These are phyloP conservation scores for Sistotremastrum suecicum DNA, from an alignment of 768 basidiomycete genomes.

Conservation along the genomic window DNA sequence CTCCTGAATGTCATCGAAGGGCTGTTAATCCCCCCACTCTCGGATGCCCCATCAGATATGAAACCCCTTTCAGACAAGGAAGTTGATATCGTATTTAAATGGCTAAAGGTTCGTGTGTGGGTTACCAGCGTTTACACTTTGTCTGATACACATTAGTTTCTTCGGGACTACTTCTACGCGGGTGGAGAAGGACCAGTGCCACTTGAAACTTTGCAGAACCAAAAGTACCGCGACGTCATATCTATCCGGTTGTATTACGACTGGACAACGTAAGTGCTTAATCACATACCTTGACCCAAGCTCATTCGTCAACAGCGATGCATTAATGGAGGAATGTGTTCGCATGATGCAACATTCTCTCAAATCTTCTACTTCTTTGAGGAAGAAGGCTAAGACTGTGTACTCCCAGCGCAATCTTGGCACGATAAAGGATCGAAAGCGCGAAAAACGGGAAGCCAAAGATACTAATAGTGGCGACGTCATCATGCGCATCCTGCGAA, in stretches of 20 bases:
- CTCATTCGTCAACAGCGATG: slow-evolving; percentile 35
- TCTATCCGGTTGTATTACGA: slow-evolving; percentile 93
- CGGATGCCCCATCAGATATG: slow-evolving; percentile 78
- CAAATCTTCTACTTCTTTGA: slow-evolving; percentile 56
- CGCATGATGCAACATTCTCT: slow-evolving; percentile 87
- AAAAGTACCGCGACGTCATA: slow-evolving; percentile 85
- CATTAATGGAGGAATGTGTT: slow-evolving; percentile 88
- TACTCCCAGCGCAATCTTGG: slow-evolving; percentile 88
- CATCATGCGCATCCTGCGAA: slow-evolving; percentile 87
- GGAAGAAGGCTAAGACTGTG: slow-evolving; percentile 87
- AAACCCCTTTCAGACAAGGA: slow-evolving; percentile 89
- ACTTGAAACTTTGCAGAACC: slow-evolving; percentile 75
- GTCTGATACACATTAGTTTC: slow-evolving; percentile 40
- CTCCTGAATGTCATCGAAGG: slow-evolving; percentile 75
- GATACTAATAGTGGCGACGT: slow-evolving; percentile 69
- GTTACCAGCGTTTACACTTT: background rate
- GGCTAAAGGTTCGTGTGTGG: slow-evolving; percentile 63
- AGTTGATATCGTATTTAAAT: slow-evolving; percentile 97
- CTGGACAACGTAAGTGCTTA: slow-evolving; percentile 64
- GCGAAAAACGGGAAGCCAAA: slow-evolving; percentile 76
- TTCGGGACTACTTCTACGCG: slow-evolving; percentile 91
- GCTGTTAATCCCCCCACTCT: slow-evolving; percentile 80
- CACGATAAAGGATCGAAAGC: slow-evolving; percentile 89
- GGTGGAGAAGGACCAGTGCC: slow-evolving; percentile 87
- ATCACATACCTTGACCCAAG: background rate